Conservation (phyloP, 176 grass and related monocot species). For the Cenchrus americanus region DNA sequence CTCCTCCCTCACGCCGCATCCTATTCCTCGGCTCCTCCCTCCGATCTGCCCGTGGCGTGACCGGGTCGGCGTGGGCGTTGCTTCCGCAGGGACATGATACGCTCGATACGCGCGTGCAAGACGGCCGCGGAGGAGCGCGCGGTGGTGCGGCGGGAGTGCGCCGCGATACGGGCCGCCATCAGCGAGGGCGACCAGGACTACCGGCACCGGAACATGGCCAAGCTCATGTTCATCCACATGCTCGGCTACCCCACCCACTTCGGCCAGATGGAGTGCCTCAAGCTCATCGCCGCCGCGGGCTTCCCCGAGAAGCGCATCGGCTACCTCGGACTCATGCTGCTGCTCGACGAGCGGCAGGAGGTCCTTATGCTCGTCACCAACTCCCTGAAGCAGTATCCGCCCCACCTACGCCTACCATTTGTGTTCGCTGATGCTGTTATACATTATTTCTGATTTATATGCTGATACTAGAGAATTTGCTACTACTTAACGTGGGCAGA, state of each 20-base stretch:
- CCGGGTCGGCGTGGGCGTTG: background rate
- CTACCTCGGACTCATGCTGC: slow-evolving; percentile 95
- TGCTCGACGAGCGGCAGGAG: slow-evolving; percentile 99
- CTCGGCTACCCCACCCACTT: slow-evolving; percentile 99
- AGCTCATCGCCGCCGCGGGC: slow-evolving; percentile 92
- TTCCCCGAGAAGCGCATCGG: slow-evolving; percentile 99
- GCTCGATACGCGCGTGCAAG: slow-evolving; percentile 93
- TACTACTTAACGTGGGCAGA: slow-evolving; percentile 71
- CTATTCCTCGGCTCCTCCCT: background rate
- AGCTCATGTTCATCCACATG: slow-evolving; percentile 99
- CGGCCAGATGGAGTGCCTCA: slow-evolving; percentile 99
- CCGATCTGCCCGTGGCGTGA: slow-evolving; percentile 37
- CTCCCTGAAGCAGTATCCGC: slow-evolving; percentile 99
- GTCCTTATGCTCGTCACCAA: slow-evolving; percentile 99
- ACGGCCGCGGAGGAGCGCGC: slow-evolving; percentile 98
- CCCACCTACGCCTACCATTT: slow-evolving; percentile 15
- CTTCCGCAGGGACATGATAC: slow-evolving; percentile 90
- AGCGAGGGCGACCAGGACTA: slow-evolving; percentile 93
- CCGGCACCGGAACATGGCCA: slow-evolving; percentile 93
- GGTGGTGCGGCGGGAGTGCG: slow-evolving; percentile 97
- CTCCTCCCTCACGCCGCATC: background rate
- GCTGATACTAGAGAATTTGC: slow-evolving; percentile 26
- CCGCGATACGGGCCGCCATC: slow-evolving; percentile 95
- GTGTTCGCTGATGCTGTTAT: slow-evolving; percentile 16
- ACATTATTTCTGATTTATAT: slow-evolving; percentile 4